Percentiles rank a stretch among this genome's conserved stretches.
These are phyloP conservation scores for Psidium guajava DNA, from an alignment of 345 rosid genomes.

Conservation along the genomic window DNA sequence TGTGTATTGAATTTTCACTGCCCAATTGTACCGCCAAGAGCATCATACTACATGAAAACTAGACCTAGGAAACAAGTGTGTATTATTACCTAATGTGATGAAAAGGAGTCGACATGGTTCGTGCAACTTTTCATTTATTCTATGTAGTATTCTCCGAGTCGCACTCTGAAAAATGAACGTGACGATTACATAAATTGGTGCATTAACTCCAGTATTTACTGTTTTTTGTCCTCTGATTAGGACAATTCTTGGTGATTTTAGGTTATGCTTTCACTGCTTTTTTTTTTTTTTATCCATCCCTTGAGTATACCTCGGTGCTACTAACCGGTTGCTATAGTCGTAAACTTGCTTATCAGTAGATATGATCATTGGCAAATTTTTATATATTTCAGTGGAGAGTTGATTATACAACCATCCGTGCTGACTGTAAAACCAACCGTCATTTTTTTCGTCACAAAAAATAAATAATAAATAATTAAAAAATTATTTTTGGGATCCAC, in stretches of 20 bases:
- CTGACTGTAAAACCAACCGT: too few species aligned
- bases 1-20: neutral
- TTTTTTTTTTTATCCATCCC: neutral
- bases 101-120: neutral
- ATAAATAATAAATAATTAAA: too few species aligned
- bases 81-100: neutral
- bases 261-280: neutral
- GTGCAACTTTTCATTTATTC: neutral
- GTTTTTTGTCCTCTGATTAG: too few species aligned
- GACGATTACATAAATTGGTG: neutral
- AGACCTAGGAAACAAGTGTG: neutral
- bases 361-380: neutral
- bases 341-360: neutral
- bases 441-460: too few species aligned
- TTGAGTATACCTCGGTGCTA: neutral
- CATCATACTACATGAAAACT: neutral
- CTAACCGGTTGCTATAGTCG: neutral
- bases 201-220: too few species aligned
- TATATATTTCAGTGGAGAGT: neutral
- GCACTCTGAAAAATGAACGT: neutral
- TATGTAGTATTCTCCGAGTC: neutral
- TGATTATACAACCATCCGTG: too few species aligned
- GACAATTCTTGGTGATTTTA: too few species aligned
- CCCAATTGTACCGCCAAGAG: neutral
- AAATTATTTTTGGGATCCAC: too few species aligned